phyloP scores from a whole-genome alignment of 2,329 filamentous ascomycete species.

The Calonectria pseudoreteaudii region DNA sequence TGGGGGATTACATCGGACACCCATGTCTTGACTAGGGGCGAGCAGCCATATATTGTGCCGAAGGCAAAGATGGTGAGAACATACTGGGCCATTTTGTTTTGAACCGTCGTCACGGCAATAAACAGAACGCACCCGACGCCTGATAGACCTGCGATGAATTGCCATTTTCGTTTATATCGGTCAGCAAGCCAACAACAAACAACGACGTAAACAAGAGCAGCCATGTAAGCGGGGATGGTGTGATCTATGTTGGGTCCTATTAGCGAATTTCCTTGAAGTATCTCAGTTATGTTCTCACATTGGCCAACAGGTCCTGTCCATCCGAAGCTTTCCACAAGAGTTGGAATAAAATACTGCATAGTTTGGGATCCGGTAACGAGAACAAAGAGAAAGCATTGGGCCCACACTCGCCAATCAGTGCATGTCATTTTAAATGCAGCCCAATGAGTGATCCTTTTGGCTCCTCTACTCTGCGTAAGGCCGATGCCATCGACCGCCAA shows the following conservation, averaged over 20 bases:
- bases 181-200: background rate
- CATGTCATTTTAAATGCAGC: constrained; percentile 1
- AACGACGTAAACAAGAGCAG: background rate
- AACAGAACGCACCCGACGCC: background rate
- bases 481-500: background rate
- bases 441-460: background rate
- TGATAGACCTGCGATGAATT: background rate
- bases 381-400: background rate
- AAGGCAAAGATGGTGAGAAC: background rate
- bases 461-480: background rate
- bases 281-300: background rate
- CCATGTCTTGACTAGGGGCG: background rate
- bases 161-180: background rate
- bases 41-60: background rate
- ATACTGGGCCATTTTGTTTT: background rate
- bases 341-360: background rate
- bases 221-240: constrained; percentile 1
- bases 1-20: background rate
- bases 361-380: background rate
- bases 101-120: background rate
- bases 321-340: background rate
- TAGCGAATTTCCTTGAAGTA: background rate
- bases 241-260: background rate
- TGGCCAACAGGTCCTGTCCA: background rate
- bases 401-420: background rate